Evolutionary conservation across 2,329 filamentous ascomycete species (phyloP), one percentile per base, ranked within the genome.

Genomic region (Ophiocordyceps camponoti-leonardi): DNA sequence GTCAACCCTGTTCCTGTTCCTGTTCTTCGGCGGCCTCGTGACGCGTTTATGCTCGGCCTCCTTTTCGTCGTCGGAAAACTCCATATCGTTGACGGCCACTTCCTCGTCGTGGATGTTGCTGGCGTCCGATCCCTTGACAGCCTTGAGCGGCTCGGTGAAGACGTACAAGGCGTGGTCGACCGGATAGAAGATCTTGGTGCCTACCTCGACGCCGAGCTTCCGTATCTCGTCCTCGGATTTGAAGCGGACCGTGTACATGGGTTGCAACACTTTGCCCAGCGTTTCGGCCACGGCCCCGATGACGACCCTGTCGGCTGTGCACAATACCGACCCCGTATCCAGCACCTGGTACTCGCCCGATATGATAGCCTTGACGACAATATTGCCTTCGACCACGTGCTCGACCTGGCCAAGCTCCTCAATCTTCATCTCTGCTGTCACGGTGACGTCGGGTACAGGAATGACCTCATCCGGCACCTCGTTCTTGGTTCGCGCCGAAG

Each of bases 81-180:
- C 92, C 53, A 86, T 75, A 59, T 96, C 90, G 35, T 94, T 85
- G 30, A 83, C 81, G 16, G 67, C 79, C 8, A 87, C 74, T 64
- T 96, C 90, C 61, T 98, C 92, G 53, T 96, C 92, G 61, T 94
- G 83, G 46, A 94, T 73, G 58, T 96, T 96, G 44, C 86, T 94
- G 10, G 92, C 90, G 61, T 98, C 92, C 11, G 86, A 92, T 48
- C 87, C 86, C 65, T 94, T 96, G 55, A 83, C 60, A 45, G 71
- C 73, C 61, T 82, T 83, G 47, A 96, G 67, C 7, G 81, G 78
- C 59, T 92, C 76, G 0, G 90, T 95, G 57, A 94, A 92, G 46
- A 94, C 86, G 54, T 83, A 93, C 0, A 73, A 79, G 39, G 86
- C 86, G 59, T 92, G 82, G 10, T 76, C 68, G 41, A 81, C 74